A percentile compares a stretch with the other conserved stretches of the same genome.
phyloP scores from a whole-genome alignment of 1,284 basidiomycete genomes.

The Trametes hirsuta region DNA sequence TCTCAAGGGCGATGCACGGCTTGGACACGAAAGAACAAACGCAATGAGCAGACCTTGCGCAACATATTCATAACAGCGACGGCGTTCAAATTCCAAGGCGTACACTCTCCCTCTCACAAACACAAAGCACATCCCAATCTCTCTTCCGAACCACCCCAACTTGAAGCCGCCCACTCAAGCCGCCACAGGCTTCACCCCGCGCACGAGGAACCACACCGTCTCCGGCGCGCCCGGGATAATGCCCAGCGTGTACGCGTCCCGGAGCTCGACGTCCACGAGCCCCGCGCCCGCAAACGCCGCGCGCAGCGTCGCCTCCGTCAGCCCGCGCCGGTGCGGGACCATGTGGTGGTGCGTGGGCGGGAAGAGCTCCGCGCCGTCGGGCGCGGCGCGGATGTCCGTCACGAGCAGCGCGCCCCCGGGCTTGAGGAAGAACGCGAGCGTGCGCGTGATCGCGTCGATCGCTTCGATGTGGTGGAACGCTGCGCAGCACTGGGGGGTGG shows the following conservation, averaged over 20 bases:
- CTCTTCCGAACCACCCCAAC: background rate
- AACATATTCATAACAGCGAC: too few species aligned
- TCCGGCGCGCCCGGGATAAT: constrained; percentile 38
- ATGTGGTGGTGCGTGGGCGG: constrained; percentile 39
- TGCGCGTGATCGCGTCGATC: constrained; percentile 51
- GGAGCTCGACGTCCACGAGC: constrained; percentile 45
- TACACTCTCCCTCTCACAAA: too few species aligned
- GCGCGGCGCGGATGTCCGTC: constrained; percentile 48
- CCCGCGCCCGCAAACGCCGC: constrained; percentile 51
- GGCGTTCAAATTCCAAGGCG: too few species aligned
- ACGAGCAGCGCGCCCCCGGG: constrained; percentile 65
- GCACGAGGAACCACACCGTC: constrained; percentile 52
- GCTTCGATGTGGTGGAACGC: constrained; percentile 71
- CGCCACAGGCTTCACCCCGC: constrained; percentile 35
- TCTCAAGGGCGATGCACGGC: too few species aligned
- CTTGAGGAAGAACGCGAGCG: constrained; percentile 58
- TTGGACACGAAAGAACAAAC: too few species aligned
- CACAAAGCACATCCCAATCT: background rate
- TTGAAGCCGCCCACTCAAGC: too few species aligned
- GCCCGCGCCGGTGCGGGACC: constrained; percentile 57
- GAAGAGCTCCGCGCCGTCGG: constrained; percentile 26
- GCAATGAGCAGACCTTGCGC: too few species aligned
- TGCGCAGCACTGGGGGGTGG: constrained; percentile 54
- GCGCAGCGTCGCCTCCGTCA: constrained; percentile 49
- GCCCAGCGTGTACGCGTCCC: constrained; percentile 24